A percentile compares a stretch with the other conserved stretches of the same genome.
Conservation (phyloP, 495 filamentous ascomycete genomes). For the Gamarada debralockiae region DNA sequence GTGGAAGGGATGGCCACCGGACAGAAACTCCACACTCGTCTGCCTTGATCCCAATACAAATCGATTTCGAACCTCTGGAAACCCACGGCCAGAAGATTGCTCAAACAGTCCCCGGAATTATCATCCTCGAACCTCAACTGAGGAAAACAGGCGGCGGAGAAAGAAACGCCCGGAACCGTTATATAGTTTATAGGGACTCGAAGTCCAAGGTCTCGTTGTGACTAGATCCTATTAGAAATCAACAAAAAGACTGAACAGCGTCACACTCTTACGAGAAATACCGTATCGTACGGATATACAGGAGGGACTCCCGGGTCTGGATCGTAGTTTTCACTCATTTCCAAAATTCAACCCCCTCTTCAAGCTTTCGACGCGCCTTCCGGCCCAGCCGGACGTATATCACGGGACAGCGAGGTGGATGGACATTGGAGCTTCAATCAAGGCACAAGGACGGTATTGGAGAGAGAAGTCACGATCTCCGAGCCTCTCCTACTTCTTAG, state of each 20-base stretch:
- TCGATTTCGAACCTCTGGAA: constrained; percentile 58
- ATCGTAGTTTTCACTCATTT: constrained; percentile 24
- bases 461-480: too few relatives aligned
- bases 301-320: constrained; percentile 14
- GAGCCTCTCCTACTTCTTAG: too few relatives aligned
- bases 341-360: background rate
- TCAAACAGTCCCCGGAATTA: constrained; percentile 48
- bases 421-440: background rate
- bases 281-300: constrained; percentile 8
- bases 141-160: constrained; percentile 56
- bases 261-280: constrained; percentile 21
- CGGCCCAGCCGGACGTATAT: too few relatives aligned
- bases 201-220: constrained; percentile 57
- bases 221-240: constrained; percentile 29
- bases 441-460: too few relatives aligned
- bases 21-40: constrained; percentile 54
- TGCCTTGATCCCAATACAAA: constrained; percentile 57
- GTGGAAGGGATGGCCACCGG: constrained; percentile 36
- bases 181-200: constrained; percentile 61
- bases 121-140: constrained; percentile 43
- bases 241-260: background rate
- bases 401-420: background rate
- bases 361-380: background rate
- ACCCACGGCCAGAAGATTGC: constrained; percentile 56
- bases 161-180: constrained; percentile 47